These are phyloP conservation scores for Chaetomiaceae sp. DNA, from an alignment of 2,329 filamentous ascomycete genomes.

Conservation along the genomic window DNA sequence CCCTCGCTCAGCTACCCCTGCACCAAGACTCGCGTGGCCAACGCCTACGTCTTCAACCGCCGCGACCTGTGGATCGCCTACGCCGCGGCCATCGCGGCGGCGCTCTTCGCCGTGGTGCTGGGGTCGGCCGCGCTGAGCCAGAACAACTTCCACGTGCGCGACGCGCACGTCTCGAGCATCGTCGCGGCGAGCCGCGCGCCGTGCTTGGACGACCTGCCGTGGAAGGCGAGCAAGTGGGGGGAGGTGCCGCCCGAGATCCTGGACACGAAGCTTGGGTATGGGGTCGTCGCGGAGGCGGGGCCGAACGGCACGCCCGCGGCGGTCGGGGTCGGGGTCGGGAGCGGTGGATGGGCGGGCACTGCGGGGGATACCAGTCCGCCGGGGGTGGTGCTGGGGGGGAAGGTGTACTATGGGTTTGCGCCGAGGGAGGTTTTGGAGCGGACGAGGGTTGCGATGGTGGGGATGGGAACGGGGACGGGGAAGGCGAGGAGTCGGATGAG, in stretches of 20 bases:
- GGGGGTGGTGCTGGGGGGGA: slow-evolving; percentile 8
- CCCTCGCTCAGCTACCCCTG: slow-evolving; percentile 30
- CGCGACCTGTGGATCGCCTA: slow-evolving; percentile 34
- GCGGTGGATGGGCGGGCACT: slow-evolving; percentile 1
- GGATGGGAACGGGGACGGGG: slow-evolving; percentile 8
- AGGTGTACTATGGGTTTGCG: slow-evolving; percentile 28
- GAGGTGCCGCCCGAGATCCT: slow-evolving; percentile 26
- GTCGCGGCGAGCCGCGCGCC: slow-evolving; percentile 40
- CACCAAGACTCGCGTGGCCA: slow-evolving; percentile 31
- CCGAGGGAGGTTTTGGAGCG: slow-evolving; percentile 24
- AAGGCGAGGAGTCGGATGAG: slow-evolving; percentile 13
- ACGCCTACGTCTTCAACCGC: slow-evolving; percentile 33
- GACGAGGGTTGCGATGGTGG: slow-evolving; percentile 16
- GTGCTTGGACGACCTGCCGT: slow-evolving; percentile 35
- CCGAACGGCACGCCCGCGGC: slow-evolving; percentile 10
- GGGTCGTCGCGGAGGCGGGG: slow-evolving; percentile 18
- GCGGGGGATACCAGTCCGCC: too few species aligned
- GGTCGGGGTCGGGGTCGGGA: background rate
- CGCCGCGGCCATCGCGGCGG: slow-evolving; percentile 25
- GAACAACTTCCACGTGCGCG: slow-evolving; percentile 35
- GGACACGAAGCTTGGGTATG: slow-evolving; percentile 26
- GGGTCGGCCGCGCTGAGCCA: slow-evolving; percentile 35
- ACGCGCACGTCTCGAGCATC: slow-evolving; percentile 39
- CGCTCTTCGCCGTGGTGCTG: slow-evolving; percentile 29
- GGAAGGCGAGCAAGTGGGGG: slow-evolving; percentile 24